Evolutionary conservation across 148 eudicot species (phyloP), one percentile per base, ranked within the genome.

Genomic region (Tetragonia tetragonoides): DNA sequence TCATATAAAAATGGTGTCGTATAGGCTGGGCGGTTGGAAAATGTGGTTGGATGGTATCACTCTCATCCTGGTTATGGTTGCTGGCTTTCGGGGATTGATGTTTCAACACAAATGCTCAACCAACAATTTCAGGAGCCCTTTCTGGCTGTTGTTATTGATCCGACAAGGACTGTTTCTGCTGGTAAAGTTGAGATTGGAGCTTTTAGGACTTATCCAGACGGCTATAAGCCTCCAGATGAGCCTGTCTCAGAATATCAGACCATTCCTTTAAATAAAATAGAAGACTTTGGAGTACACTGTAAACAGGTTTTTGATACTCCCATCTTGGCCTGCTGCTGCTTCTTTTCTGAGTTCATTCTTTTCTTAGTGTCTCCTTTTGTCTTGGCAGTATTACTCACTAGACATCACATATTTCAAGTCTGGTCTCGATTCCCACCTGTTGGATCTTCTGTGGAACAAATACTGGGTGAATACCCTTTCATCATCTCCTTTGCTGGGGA

Each of bases 51-150:
- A 3, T 95, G 99, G 97, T 95, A 95, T 79, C 99, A 95, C 85
- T 95, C 99, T 44, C 99, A 95, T 82, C 99, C 99, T 63, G 99
- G 99, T 76, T 95, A 95, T 81, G 99, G 99, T 71, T 95, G 99
- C 81, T 95, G 99, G 99, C 94, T 95, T 56, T 95, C 99, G 24
- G 99, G 99, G 23, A 95, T 93, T 79, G 99, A 95, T 86, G 99
- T 95, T 60, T 84, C 97, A 2, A 95, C 99, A 11, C 99, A 95
- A 83, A 93, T 95, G 99, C 90, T 93, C 23, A 93, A 95, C 74
- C 99, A 93, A 80, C 97, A 93, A 79, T 93, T 34, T 84, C 99
- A 95, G 78, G 99, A 95, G 86, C 99, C 99, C 6, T 95, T 93
- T 81, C 81, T 95, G 75, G 99, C 99, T 34, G 97, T 95, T 84